Conservation (phyloP, 345 rosid genomes). For the Melastoma malabathricum region DNA sequence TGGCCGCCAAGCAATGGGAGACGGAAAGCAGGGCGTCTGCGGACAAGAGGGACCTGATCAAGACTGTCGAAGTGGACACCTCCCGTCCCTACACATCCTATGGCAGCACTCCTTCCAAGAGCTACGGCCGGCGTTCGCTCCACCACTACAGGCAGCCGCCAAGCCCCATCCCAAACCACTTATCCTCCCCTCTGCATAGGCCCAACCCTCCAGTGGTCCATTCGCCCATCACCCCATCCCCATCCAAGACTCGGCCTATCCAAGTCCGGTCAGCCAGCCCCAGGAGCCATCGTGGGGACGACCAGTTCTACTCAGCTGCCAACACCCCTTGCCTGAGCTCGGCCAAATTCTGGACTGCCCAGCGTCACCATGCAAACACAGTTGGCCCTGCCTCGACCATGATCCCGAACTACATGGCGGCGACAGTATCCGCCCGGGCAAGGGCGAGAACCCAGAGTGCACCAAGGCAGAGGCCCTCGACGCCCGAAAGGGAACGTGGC, state of each 20-base stretch:
- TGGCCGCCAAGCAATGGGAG: constrained; percentile 68
- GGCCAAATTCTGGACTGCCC: constrained; percentile 12
- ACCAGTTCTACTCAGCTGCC: constrained; percentile 19
- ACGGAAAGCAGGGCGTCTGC: constrained; percentile 24
- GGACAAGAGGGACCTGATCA: constrained; percentile 32
- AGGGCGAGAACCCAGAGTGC: constrained; percentile 64
- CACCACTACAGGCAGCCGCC: constrained; percentile 13
- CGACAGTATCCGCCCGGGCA: constrained; percentile 81
- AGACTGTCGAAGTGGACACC: constrained; percentile 43
- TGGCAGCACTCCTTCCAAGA: constrained; percentile 6
- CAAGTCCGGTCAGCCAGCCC: constrained; percentile 62
- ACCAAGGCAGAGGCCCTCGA: constrained; percentile 50
- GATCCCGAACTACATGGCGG: constrained; percentile 72
- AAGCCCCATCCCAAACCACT: constrained; percentile 4
- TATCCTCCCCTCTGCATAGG: constrained; percentile 20
- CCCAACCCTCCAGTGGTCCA: constrained; percentile 11
- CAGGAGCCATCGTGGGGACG: constrained; percentile 17
- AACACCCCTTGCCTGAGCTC: constrained; percentile 32
- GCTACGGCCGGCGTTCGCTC: constrained; percentile 6
- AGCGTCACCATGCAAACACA: constrained; percentile 19
- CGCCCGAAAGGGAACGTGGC: constrained; percentile 30
- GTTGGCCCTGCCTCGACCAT: constrained; percentile 11
- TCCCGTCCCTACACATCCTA: constrained; percentile 13
- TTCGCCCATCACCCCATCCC: constrained; percentile 49
- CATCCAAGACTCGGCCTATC: constrained; percentile 35